Percentiles rank a stretch among this genome's conserved stretches.
phyloP scores from a whole-genome alignment of 805 yeast genomes.

The Starmerella floricola region DNA sequence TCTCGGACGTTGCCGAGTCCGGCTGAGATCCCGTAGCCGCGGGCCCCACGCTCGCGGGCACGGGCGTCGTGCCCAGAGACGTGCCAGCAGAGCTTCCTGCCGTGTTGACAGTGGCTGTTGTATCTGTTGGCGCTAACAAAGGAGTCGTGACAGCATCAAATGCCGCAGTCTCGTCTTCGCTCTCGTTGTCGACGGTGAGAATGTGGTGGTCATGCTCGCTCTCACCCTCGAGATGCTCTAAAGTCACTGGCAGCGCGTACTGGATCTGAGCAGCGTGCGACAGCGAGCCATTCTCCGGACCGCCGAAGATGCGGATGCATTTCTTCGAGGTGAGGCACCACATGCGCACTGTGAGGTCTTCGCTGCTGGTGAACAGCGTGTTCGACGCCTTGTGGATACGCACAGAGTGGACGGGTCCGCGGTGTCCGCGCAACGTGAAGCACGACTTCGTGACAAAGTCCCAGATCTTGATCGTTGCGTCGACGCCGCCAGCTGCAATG shows the following conservation, averaged over 20 bases:
- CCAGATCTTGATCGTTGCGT: constrained; percentile 88
- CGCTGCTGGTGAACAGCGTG: constrained; percentile 76
- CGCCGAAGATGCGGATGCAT: constrained; percentile 63
- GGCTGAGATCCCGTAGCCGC: not conserved
- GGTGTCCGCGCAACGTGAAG: constrained; percentile 83
- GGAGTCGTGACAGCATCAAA: not conserved
- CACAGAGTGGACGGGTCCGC: constrained; percentile 84
- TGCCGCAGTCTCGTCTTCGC: constrained; percentile 1
- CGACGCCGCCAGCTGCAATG: constrained; percentile 90
- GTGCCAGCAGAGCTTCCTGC: not conserved
- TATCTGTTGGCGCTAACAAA: too few species aligned
- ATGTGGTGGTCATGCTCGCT: constrained; percentile 23
- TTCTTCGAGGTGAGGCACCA: constrained; percentile 81
- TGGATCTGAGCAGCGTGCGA: constrained; percentile 95
- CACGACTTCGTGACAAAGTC: constrained; percentile 89
- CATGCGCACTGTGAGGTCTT: constrained; percentile 84
- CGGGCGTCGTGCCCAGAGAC: not conserved
- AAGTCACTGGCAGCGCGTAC: constrained; percentile 72
- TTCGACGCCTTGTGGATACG: constrained; percentile 69
- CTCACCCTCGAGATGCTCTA: constrained; percentile 51
- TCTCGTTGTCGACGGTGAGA: not conserved
- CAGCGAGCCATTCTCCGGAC: constrained; percentile 38
- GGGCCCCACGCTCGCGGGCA: not conserved
- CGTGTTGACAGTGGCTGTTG: not conserved
- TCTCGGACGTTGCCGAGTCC: not conserved